A percentile compares a stretch with the other conserved stretches of the same genome.
Conservation (phyloP, 1,284 basidiomycete genomes). For the Austropuccinia psidii region DNA sequence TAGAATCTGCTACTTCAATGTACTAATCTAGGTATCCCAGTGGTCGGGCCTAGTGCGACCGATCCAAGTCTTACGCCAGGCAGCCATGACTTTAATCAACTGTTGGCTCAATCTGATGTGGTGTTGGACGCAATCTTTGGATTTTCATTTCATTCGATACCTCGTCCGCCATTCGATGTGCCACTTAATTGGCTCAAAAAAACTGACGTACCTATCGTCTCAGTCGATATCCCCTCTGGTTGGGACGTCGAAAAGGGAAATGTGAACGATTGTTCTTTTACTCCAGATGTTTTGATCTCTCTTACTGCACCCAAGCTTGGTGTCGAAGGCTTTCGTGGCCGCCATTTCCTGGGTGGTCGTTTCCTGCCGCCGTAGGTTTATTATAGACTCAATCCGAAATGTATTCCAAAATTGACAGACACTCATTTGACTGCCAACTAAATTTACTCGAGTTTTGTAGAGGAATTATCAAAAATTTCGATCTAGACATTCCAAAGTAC, state of each 20-base stretch:
- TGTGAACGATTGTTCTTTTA: slow-evolving; percentile 48
- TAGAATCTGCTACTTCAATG: slow-evolving; percentile 77
- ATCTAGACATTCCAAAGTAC: slow-evolving; percentile 9
- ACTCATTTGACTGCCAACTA: background rate
- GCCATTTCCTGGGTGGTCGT: slow-evolving; percentile 85
- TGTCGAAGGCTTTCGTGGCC: slow-evolving; percentile 63
- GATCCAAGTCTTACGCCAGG: slow-evolving; percentile 39
- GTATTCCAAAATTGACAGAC: background rate
- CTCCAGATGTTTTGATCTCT: slow-evolving; percentile 74
- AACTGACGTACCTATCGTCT: slow-evolving; percentile 42
- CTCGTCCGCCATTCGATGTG: slow-evolving; percentile 75
- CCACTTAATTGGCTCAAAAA: slow-evolving; percentile 60
- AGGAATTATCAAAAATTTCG: slow-evolving; percentile 7
- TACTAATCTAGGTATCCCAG: slow-evolving; percentile 67
- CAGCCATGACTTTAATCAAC: slow-evolving; percentile 53
- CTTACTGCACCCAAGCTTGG: slow-evolving; percentile 92
- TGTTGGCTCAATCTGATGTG: slow-evolving; percentile 64
- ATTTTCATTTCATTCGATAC: slow-evolving; percentile 76
- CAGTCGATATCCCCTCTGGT: slow-evolving; percentile 87
- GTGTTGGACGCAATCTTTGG: slow-evolving; percentile 94
- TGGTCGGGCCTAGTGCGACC: slow-evolving; percentile 41
- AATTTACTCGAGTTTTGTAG: background rate
- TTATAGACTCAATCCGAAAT: background rate
- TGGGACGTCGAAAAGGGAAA: slow-evolving; percentile 83
- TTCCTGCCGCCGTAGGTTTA: slow-evolving; percentile 71